Base-by-base conservation (phyloP, 140 eudicot genomes). In the Senecio squalidus region DNA sequence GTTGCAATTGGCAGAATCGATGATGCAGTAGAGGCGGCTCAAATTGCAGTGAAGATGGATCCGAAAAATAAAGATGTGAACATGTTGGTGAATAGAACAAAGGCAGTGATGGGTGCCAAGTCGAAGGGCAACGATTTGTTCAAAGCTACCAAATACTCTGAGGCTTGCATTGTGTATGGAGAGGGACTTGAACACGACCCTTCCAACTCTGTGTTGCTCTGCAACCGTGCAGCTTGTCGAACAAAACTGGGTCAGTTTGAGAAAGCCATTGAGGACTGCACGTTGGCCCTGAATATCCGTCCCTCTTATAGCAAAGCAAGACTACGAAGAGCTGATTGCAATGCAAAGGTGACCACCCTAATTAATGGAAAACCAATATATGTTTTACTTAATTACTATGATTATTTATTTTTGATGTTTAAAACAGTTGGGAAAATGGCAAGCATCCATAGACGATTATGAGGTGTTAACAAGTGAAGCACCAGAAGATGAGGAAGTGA, bases 171-270 rank as follows among this genome's bases (percentile, higher is more conserved):
- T 45, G 95, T 81, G 0, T 89, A 89, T 66, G 82, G 86, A 1
- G 89, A 85, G 65, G 97, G 95, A 14, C 89, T 89, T 17, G 74
- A 79, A 45, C 85, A 80, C 9, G 90, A 82, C 61, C 97, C 83
- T 0, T 71, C 68, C 60, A 89, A 85, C 68, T 61, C 97, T 0
- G 74, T 89, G 44, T 64, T 89, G 76, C 65, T 89, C 18, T 82
- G 94, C 60, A 89, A 89, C 66, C 71, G 94, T 51, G 97, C 94
- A n/a, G 95, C 95, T 26, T 85, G 95, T 47, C 60, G 80, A 23
- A 49, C 82, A 38, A 85, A 83, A 55, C 82, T 89, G 10, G 80
- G 83, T 29, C 95, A 82, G 45, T 80, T 65, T 51, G 83, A 89
- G 50, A 83, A 76, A 45, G 95, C 97, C 9, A n/a, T 83, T 2